phyloP scores from a whole-genome alignment of 2,329 filamentous ascomycete species.

The Cladosporium sp. region DNA sequence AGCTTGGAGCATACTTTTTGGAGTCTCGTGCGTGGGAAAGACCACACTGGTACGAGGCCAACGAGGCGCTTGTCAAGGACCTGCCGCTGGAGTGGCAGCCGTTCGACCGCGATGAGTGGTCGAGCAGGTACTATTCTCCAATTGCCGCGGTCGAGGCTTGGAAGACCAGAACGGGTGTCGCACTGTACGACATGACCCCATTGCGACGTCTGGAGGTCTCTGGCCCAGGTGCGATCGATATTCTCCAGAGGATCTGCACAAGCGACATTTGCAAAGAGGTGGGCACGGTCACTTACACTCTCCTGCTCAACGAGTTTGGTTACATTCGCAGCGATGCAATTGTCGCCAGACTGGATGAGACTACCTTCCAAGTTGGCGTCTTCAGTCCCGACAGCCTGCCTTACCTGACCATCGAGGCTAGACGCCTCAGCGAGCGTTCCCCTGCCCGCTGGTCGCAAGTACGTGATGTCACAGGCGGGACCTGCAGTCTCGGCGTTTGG shows the following conservation, averaged over 20 bases:
- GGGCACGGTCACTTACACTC: conserved; percentile 50
- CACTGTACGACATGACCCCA: conserved; percentile 58
- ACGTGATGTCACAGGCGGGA: conserved; percentile 54
- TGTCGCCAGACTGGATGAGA: conserved; percentile 46
- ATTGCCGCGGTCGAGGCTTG: conserved; percentile 56
- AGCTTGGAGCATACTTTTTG: conserved; percentile 54
- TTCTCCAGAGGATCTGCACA: conserved; percentile 51
- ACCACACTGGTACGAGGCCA: conserved; percentile 57
- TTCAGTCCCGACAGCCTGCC: conserved; percentile 51
- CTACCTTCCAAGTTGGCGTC: conserved; percentile 50
- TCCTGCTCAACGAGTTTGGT: conserved; percentile 49
- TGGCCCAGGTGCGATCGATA: conserved; percentile 50
- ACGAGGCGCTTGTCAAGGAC: conserved; percentile 45
- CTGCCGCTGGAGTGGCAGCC: conserved; percentile 52
- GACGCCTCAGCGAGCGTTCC: conserved; percentile 37
- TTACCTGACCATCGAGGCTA: conserved; percentile 51
- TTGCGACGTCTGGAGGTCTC: conserved; percentile 53
- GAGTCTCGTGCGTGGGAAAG: conserved; percentile 57
- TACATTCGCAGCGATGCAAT: conserved; percentile 54
- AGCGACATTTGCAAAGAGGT: conserved; percentile 43
- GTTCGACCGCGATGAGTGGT: conserved; percentile 53
- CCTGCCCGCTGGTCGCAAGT: conserved; percentile 45
- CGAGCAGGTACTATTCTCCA: conserved; percentile 51
- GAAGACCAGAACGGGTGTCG: conserved; percentile 58
- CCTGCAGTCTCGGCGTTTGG: conserved; percentile 58